A percentile compares a stretch with the other conserved stretches of the same genome.
Evolutionary conservation across 805 yeast genomes (phyloP).

Genomic region (Candida boleticola): DNA sequence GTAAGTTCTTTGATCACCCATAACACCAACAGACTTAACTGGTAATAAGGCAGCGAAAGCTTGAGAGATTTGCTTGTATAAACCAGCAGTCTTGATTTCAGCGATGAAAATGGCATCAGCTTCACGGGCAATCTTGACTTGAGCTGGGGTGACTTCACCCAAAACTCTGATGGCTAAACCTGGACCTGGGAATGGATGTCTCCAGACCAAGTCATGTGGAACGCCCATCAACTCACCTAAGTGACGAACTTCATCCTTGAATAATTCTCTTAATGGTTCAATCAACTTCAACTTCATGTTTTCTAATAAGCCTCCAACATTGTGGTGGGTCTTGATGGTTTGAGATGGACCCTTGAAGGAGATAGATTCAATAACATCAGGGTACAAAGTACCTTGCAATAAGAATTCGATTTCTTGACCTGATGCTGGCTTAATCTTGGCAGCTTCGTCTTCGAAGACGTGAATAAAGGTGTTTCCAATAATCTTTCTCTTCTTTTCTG

Average conservation of each 20-base stretch:
- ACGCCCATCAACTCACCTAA: conserved; percentile 93
- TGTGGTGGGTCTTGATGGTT: conserved; percentile 98
- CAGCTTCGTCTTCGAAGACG: conserved; percentile 95
- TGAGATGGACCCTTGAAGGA: conserved; percentile 99
- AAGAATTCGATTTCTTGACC: conserved; percentile 90
- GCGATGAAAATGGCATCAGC: conserved; percentile 96
- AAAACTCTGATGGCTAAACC: conserved; percentile 98
- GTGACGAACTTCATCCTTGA: conserved; percentile 98
- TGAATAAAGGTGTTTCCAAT: conserved; percentile 97
- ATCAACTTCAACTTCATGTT: conserved; percentile 98
- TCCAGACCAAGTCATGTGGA: conserved; percentile 96
- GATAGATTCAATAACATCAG: conserved; percentile 97
- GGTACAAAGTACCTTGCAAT: conserved; percentile 96
- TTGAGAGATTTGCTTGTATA: conserved; percentile 90
- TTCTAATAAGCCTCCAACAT: conserved; percentile 96
- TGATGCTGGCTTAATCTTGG: conserved; percentile 81
- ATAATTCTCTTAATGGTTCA: conserved; percentile 97
- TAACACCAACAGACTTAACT: conserved; percentile 97
- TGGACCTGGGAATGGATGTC: conserved; percentile 99
- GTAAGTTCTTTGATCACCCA: conserved; percentile 99
- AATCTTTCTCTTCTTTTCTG: conserved; percentile 98
- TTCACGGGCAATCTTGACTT: conserved; percentile 94
- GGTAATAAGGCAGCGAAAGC: conserved; percentile 97
- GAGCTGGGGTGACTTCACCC: conserved; percentile 93
- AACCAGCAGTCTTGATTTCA: conserved; percentile 91